Evolutionary conservation across 2,329 filamentous ascomycete genomes (phyloP), one percentile per base, ranked within the genome.

Genomic region (Xylaria sp.): DNA sequence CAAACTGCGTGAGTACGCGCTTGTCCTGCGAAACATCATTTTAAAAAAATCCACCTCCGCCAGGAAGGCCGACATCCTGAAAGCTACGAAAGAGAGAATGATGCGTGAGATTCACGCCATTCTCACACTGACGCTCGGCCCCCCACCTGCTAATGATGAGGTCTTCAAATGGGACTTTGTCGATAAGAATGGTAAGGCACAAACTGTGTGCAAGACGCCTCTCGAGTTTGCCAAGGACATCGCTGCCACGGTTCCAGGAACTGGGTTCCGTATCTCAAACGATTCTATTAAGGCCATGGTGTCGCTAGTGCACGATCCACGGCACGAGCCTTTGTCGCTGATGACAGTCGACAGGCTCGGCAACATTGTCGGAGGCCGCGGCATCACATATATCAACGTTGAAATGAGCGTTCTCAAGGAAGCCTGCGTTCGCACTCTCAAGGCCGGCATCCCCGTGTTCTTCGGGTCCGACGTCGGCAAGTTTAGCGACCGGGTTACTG

Each of bases 391-490:
- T 78, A 88, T 97, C 76, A 97, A 97, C 78, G 93, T 96, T 18
- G 86, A 90, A 68, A 94, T 94, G 85, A 72, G 80, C 1, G 83
- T 87, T 0, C 89, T 97, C 73, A 97, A 97, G 80, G 78, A 83
- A 0, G 90, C 91, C 0, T 92, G 91, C 74, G 88, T 97, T 58
- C 84, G 87, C 36, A 96, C 94, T 92, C 87, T 97, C 58, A 88
- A 89, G 76, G 89, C 90, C 12, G 93, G 93, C 1, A 82, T 93
- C 5, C 94, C 94, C 10, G 88, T 97, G 60, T 97, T 97, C 86
- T 97, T 97, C 78, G 94, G 94, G 66, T 92, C 88, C 60, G 94
- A 97, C 75, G 94, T 97, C 0, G 94, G 93, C 71, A 92, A 97
- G 79, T 94, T 91, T 80, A 92, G 89, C 65, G 90, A 94, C 77